Evolutionary conservation across 2,329 filamentous ascomycete genomes (phyloP).

Genomic region (Ceratocystis destructans): DNA sequence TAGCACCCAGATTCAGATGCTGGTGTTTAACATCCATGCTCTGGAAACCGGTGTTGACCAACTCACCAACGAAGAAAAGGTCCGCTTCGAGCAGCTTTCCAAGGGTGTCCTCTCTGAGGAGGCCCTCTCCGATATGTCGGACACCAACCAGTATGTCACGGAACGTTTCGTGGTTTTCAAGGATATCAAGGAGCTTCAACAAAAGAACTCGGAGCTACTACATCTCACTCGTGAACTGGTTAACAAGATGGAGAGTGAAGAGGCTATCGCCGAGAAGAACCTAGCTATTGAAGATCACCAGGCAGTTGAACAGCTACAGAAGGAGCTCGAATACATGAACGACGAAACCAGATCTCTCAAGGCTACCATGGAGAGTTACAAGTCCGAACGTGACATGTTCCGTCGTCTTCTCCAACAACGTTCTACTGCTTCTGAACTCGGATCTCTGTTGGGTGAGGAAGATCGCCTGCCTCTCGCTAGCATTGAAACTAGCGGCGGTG

Average conservation of each 20-base stretch:
- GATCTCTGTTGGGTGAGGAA: slow-evolving; percentile 58
- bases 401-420: slow-evolving; percentile 76
- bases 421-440: slow-evolving; percentile 45
- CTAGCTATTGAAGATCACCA: slow-evolving; percentile 51
- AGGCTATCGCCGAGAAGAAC: slow-evolving; percentile 55
- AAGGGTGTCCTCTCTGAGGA: slow-evolving; percentile 61
- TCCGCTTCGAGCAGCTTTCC: slow-evolving; percentile 64
- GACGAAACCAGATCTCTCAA: slow-evolving; percentile 76
- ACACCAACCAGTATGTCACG: slow-evolving; percentile 79
- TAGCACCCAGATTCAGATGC: slow-evolving; percentile 76
- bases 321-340: slow-evolving; percentile 59
- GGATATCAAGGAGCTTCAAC: slow-evolving; percentile 68
- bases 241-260: slow-evolving; percentile 80
- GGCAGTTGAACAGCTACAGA: slow-evolving; percentile 58
- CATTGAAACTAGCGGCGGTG: slow-evolving; percentile 45
- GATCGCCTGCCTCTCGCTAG: slow-evolving; percentile 44
- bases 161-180: slow-evolving; percentile 83
- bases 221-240: slow-evolving; percentile 72
- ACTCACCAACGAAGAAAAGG: slow-evolving; percentile 56
- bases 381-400: slow-evolving; percentile 95
- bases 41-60: slow-evolving; percentile 64
- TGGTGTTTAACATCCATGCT: slow-evolving; percentile 75
- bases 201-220: slow-evolving; percentile 75
- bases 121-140: slow-evolving; percentile 58
- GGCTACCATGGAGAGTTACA: slow-evolving; percentile 79